These are phyloP conservation scores for Epithemia pelagica DNA, from an alignment of 108 stramenopile genomes.

Conservation along the genomic window DNA sequence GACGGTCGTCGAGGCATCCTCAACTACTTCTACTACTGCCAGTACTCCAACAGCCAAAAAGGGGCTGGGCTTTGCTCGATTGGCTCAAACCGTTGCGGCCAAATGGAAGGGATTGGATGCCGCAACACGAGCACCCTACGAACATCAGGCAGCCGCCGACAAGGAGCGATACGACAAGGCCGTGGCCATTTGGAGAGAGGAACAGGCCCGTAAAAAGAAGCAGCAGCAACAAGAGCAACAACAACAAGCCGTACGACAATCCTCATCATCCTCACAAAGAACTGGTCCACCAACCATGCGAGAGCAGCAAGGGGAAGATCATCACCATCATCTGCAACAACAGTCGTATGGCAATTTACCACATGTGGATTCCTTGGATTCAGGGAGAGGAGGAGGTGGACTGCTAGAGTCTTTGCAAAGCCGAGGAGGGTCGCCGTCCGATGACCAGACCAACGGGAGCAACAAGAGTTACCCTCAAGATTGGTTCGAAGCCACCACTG, in stretches of 20 bases:
- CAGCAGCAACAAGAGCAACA: background rate
- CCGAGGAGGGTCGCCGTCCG: background rate
- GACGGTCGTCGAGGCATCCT: background rate
- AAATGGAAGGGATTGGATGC: conserved; percentile 50
- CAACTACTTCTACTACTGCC: background rate
- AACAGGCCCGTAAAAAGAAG: conserved; percentile 30
- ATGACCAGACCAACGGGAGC: background rate
- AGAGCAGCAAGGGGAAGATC: background rate
- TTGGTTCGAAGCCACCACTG: background rate
- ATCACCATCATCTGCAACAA: background rate
- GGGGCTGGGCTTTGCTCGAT: conserved; percentile 45
- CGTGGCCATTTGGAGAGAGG: conserved; percentile 35
- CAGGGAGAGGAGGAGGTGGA: background rate
- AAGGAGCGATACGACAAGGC: conserved; percentile 33
- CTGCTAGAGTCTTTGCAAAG: background rate
- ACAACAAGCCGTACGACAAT: background rate
- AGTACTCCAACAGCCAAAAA: background rate
- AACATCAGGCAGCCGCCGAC: conserved; percentile 24
- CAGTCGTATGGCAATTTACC: background rate
- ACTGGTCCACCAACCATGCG: too few relatives aligned
- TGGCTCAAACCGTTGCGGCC: conserved; percentile 53
- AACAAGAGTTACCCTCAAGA: background rate
- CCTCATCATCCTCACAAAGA: too few relatives aligned
- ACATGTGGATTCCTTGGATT: background rate
- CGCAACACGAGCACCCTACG: conserved; percentile 33